Evolutionary conservation across 352 stramenopile genomes (phyloP), one percentile per base, ranked within the genome.

Genomic region (Peronospora tabacina): DNA sequence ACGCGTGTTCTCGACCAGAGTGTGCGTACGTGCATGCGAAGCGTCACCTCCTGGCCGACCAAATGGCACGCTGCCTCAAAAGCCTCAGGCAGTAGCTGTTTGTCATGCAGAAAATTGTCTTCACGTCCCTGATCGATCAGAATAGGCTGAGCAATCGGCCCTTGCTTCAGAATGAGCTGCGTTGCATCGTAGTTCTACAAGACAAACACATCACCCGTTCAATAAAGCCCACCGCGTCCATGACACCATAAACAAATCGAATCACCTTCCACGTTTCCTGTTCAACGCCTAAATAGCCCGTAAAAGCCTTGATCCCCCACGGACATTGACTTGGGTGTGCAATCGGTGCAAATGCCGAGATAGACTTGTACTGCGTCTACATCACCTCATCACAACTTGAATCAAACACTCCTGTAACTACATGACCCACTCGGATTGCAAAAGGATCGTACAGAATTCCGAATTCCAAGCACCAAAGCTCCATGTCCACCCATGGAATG

Each of bases 221-320:
- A 44, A 41, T 7, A 4, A 38, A 24, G 0, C 34, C 2, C 34
- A 10, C 19, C 17, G 5, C 24, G 19, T 11, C 6, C 1, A 12
- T 7, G 8, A 5, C 3, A 46, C 0, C 26, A 29, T 13, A 17
- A 2, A n/a, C 4, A 26, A 42, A 26, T n/a, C 4, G 5, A 29
- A 47, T 9, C 49, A 78, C 68, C 70, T 88, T 87, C 82, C 82
- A 93, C 2, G 67, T 55, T 51, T 90, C 70, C 55, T 92, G 78
- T 47, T 97, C 89, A 7, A 74, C 75, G 13, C 94, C 95, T 11
- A 99, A 74, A 73, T 99, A 99, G 33, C 87, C 89, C 40, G 83
- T 92, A 65, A 99, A 99, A 5, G 95, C 96, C 69, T 99, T 99
- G 29, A 98, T 78, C 20, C 96, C 96, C 96, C 96, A 99, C n/a